A percentile compares a stretch with the other conserved stretches of the same genome.
Conservation (phyloP, 208 protist species). For the Lotmaria passim region DNA sequence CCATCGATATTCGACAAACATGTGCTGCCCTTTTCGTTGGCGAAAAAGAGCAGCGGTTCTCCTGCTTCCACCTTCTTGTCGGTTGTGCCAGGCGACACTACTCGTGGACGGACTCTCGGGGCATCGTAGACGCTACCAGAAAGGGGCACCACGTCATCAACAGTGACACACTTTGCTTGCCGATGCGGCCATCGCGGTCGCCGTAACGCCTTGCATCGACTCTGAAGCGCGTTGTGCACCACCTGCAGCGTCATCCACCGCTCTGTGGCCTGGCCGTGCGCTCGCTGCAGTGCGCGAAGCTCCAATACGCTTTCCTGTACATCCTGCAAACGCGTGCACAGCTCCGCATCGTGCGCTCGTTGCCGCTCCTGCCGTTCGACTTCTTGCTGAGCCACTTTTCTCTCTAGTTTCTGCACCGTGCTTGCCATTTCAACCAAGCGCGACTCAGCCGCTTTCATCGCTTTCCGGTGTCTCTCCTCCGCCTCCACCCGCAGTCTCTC, state of each 20-base stretch:
- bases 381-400: not conserved
- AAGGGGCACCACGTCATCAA: not conserved
- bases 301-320: not conserved
- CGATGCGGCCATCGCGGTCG: not conserved
- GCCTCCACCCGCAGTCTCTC: not conserved
- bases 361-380: not conserved
- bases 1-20: not conserved
- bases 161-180: not conserved
- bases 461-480: not conserved
- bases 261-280: constrained; percentile 15
- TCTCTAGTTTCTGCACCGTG: not conserved
- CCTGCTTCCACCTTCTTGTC: not conserved
- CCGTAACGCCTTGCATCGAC: not conserved
- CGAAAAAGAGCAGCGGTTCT: not conserved
- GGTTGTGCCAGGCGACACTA: not conserved
- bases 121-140: not conserved
- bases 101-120: not conserved
- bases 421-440: not conserved
- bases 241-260: constrained; percentile 17
- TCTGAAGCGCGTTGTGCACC: not conserved
- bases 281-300: constrained; percentile 14
- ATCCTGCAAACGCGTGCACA: not conserved
- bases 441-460: not conserved
- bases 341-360: not conserved
- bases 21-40: not conserved